Evolutionary conservation across 192 early-diverging fungal species (phyloP), one percentile per base, ranked within the genome.

Genomic region (Pilobolus umbonatus): DNA sequence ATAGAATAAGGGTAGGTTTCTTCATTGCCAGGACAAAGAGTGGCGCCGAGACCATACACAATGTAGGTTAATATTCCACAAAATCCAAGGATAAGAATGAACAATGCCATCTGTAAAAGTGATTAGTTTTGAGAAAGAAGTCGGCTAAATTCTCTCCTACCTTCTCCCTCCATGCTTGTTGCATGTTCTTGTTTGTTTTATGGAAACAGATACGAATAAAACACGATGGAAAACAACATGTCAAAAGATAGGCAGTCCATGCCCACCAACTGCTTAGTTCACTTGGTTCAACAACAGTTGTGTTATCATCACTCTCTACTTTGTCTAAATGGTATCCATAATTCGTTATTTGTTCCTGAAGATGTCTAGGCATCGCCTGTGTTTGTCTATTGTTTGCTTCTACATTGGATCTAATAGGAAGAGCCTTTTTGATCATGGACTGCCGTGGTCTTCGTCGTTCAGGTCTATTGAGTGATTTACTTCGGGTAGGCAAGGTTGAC

Each of bases 131-230:
- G 19, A 25, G 9, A 24, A 50, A 30, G 36, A 7, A 46, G 14
- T 22, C 30, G 11, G 19, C 31, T 17, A 24, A n/a, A 17, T 6
- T 17, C 2, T 25, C 8, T 9, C 14, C 47, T 71, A 71, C 77
- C 58, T 81, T 81, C 66, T 81, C 80, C 49, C 77, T 67, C 77
- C 76, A 81, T 25, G 80, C 80, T 28, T 81, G 80, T 21, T 64
- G 68, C 51, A 57, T 58, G 30, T 46, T 51, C 12, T 63, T 43
- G 45, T 75, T 72, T 15, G 52, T 62, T 61, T 75, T 75, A n/a
- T 60, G 30, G 25, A 71, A 67, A 31, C 73, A 79, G 22, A 62
- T 61, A 15, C 77, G 65, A 25, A 79, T 65, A 24, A 75, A 38
- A 32, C 50, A 60, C 17, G 57, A 57, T 4, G 77, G 77, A 35